These are phyloP conservation scores for Russula sp. DNA, from an alignment of 768 basidiomycete genomes.

Conservation along the genomic window DNA sequence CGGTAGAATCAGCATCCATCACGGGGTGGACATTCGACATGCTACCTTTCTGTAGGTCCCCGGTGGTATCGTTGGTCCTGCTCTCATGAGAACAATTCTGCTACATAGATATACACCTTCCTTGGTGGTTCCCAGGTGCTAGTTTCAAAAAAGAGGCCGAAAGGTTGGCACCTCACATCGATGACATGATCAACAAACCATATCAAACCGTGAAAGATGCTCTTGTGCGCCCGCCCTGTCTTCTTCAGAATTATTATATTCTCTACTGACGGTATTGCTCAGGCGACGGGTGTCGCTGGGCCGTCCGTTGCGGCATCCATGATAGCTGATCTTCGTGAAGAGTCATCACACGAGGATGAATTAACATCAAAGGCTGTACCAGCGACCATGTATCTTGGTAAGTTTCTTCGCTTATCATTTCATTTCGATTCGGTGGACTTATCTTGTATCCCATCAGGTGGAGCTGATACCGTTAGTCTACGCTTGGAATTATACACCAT, in stretches of 20 bases:
- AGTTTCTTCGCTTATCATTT: background rate
- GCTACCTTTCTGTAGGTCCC: constrained; percentile 18
- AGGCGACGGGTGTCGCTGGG: constrained; percentile 7
- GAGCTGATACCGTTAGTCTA: constrained; percentile 18
- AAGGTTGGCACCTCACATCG: constrained; percentile 19
- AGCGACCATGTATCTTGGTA: constrained; percentile 17
- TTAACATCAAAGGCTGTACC: constrained; percentile 16
- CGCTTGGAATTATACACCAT: background rate
- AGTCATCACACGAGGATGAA: constrained; percentile 10
- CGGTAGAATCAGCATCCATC: constrained; percentile 13
- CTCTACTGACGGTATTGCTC: background rate
- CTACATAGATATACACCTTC: constrained; percentile 21
- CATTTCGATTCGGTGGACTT: background rate
- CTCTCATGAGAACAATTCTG: background rate
- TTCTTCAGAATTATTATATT: background rate
- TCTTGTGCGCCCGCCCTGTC: background rate
- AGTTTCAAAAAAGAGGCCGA: constrained; percentile 23
- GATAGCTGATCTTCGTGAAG: constrained; percentile 9
- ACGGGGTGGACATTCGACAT: constrained; percentile 18
- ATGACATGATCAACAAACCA: constrained; percentile 23
- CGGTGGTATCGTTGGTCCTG: background rate
- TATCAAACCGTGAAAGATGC: constrained; percentile 21
- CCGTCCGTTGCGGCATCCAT: constrained; percentile 16
- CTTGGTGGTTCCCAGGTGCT: constrained; percentile 27
- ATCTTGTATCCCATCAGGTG: background rate